These are phyloP conservation scores for Arthonia radiata DNA, from an alignment of 495 filamentous ascomycete genomes.

Conservation along the genomic window DNA sequence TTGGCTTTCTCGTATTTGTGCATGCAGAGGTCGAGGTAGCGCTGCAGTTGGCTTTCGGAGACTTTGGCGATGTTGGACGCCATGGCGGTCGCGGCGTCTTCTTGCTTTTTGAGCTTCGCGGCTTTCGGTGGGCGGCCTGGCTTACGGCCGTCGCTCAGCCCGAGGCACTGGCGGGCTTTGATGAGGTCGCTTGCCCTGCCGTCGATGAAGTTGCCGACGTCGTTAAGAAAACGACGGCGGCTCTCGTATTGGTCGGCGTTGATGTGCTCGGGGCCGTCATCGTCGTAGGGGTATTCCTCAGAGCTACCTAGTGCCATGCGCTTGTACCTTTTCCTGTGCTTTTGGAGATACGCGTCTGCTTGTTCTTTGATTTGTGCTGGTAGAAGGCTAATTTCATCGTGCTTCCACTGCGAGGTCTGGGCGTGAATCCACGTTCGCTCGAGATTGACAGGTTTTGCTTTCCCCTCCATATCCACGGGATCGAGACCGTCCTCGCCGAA, in stretches of 20 bases:
- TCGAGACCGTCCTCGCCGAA: slow-evolving; percentile 90
- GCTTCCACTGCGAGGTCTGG: slow-evolving; percentile 42
- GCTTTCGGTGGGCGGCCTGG: slow-evolving; percentile 16
- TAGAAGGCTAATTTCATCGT: slow-evolving; percentile 41
- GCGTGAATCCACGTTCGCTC: slow-evolving; percentile 76
- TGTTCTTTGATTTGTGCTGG: slow-evolving; percentile 48
- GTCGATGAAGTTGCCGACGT: slow-evolving; percentile 42
- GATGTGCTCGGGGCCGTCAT: slow-evolving; percentile 36
- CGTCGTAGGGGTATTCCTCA: slow-evolving; percentile 31
- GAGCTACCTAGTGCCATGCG: slow-evolving; percentile 29
- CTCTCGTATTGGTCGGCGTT: slow-evolving; percentile 80
- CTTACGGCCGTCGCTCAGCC: slow-evolving; percentile 7
- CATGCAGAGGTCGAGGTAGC: slow-evolving; percentile 64
- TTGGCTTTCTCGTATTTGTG: slow-evolving; percentile 72
- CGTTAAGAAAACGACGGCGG: slow-evolving; percentile 55
- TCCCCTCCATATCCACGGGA: slow-evolving; percentile 92
- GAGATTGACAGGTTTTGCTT: slow-evolving; percentile 78
- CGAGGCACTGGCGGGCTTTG: slow-evolving; percentile 15
- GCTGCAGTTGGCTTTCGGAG: slow-evolving; percentile 39
- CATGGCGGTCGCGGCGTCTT: slow-evolving; percentile 32
- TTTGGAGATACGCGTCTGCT: slow-evolving; percentile 35
- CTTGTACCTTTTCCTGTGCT: slow-evolving; percentile 36
- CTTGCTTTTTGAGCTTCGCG: slow-evolving; percentile 15
- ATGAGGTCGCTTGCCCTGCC: slow-evolving; percentile 30
- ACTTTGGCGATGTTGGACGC: slow-evolving; percentile 65